phyloP scores from a whole-genome alignment of 2,329 filamentous ascomycete species.

The Pseudogymnoascus sp. region DNA sequence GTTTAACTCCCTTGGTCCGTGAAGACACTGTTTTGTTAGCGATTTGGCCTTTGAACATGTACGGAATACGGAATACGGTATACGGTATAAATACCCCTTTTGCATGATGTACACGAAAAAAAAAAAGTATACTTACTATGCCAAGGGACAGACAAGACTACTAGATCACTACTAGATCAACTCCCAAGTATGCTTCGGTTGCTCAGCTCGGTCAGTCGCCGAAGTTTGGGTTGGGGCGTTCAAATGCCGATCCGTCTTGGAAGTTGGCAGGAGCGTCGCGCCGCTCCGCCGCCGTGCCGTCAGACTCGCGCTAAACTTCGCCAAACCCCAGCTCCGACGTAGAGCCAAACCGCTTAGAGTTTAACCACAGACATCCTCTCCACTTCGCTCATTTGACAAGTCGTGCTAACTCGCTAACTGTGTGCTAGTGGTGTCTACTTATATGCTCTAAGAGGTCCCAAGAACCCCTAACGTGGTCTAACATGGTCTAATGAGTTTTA shows the following conservation, averaged over 20 bases:
- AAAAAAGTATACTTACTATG: neutral
- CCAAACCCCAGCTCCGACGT: neutral
- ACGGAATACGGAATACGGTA: neutral
- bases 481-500: neutral
- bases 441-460: neutral
- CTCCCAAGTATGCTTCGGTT: neutral
- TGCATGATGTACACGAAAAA: no score
- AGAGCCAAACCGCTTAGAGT: neutral
- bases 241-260: neutral
- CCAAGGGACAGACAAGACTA: neutral
- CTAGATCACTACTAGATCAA: neutral
- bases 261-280: conserved; percentile 1
- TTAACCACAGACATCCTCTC: neutral
- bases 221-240: neutral
- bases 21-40: neutral
- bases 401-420: neutral
- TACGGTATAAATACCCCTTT: no score
- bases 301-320: neutral
- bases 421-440: neutral
- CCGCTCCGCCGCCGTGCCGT: neutral
- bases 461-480: neutral
- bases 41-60: neutral
- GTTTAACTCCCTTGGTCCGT: no score
- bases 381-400: conserved; percentile 6
- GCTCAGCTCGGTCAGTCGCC: conserved; percentile 5